phyloP scores from a whole-genome alignment of 257 asterid genomes.

The Cruciata laevipes region DNA sequence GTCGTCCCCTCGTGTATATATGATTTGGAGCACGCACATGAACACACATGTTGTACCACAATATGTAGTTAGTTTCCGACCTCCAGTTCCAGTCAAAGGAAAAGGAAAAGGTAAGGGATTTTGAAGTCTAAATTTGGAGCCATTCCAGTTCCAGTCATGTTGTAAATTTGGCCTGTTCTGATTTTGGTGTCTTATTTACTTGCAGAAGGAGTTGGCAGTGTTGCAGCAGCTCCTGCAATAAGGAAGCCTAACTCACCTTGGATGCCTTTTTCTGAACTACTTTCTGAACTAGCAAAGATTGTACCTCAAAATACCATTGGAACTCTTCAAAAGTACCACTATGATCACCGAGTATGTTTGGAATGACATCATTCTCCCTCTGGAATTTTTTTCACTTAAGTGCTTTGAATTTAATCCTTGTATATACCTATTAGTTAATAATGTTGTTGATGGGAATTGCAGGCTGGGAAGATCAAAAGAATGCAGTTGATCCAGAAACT shows the following conservation, averaged over 20 bases:
- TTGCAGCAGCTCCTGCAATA: not conserved
- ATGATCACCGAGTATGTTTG: conserved; percentile 17
- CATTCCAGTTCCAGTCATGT: not conserved
- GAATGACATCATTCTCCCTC: not conserved
- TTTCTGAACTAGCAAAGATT: conserved; percentile 24
- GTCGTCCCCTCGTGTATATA: conserved; percentile 23
- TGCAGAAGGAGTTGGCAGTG: not conserved
- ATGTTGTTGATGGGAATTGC: not conserved
- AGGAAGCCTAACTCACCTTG: conserved; percentile 32
- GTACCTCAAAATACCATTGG: conserved; percentile 21
- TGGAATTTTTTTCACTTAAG: too few species aligned
- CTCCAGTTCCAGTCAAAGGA: not conserved
- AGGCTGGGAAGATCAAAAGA: conserved; percentile 29
- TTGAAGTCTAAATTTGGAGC: not conserved
- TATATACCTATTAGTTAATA: not conserved
- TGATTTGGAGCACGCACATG: conserved; percentile 27
- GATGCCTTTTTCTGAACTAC: conserved; percentile 28
- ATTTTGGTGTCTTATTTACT: not conserved
- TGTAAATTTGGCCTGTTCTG: not conserved
- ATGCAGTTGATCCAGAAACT: conserved; percentile 23
- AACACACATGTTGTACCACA: conserved; percentile 28
- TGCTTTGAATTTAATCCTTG: not conserved
- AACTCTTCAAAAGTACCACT: conserved; percentile 21
- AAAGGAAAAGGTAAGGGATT: conserved; percentile 10
- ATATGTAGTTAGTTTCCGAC: conserved; percentile 25